Percentiles rank a stretch among this genome's conserved stretches.
phyloP scores from a whole-genome alignment of 2,329 filamentous ascomycete genomes.

The Trichoderma pleuroti region DNA sequence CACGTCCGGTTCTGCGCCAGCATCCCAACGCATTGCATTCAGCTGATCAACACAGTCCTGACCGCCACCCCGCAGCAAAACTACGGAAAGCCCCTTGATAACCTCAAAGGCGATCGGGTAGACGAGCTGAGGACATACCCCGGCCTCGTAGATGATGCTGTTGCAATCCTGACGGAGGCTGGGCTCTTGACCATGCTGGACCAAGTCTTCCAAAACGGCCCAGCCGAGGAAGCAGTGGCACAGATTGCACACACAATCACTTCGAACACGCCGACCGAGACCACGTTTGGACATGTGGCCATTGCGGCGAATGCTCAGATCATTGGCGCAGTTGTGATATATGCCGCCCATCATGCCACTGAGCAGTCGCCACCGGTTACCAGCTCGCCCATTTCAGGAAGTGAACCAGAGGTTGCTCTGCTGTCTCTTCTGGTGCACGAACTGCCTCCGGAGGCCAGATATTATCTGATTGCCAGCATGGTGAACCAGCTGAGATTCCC shows the following conservation, averaged over 20 bases:
- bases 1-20: conserved; percentile 77
- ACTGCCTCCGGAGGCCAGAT: conserved; percentile 72
- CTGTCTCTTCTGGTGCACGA: conserved; percentile 75
- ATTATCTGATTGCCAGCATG: conserved; percentile 79
- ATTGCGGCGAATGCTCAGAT: conserved; percentile 67
- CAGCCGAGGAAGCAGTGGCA: conserved; percentile 69
- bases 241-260: conserved; percentile 73
- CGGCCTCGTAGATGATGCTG: conserved; percentile 60
- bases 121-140: conserved; percentile 71
- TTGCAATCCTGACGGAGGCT: conserved; percentile 48
- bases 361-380: conserved; percentile 55
- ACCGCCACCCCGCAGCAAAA: conserved; percentile 71
- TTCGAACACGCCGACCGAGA: conserved; percentile 53
- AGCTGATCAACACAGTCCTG: conserved; percentile 84
- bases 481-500: conserved; percentile 90
- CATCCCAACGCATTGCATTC: conserved; percentile 78
- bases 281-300: conserved; percentile 62
- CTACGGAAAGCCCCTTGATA: conserved; percentile 65
- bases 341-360: conserved; percentile 72
- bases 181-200: conserved; percentile 60
- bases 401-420: conserved; percentile 59
- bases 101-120: conserved; percentile 71
- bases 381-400: conserved; percentile 46
- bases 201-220: conserved; percentile 57
- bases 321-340: conserved; percentile 78